Conservation (phyloP, 768 basidiomycete genomes). For the Collybia sordida region DNA sequence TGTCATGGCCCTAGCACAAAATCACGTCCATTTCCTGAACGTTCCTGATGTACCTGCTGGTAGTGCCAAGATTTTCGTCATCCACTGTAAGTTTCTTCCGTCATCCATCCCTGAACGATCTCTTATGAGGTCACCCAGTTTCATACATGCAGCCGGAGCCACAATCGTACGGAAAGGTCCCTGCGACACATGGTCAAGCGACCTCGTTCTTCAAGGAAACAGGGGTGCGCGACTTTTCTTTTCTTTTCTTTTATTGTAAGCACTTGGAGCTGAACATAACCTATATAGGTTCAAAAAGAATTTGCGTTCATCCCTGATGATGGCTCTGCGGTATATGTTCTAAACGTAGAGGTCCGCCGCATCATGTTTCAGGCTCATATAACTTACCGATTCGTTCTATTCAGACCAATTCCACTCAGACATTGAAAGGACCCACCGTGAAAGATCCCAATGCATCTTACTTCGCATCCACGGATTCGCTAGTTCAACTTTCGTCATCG, state of each 20-base stretch:
- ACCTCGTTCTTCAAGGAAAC: conserved; percentile 64
- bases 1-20: conserved; percentile 80
- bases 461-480: conserved; percentile 57
- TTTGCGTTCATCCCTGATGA: conserved; percentile 80
- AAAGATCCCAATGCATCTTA: conserved; percentile 64
- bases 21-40: conserved; percentile 83
- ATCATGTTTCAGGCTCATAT: not conserved
- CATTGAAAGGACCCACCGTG: conserved; percentile 54
- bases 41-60: conserved; percentile 69
- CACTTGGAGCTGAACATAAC: no score
- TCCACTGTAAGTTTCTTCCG: conserved; percentile 65
- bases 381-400: not conserved
- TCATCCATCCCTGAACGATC: not conserved
- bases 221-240: conserved; percentile 50
- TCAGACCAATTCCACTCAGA: conserved; percentile 64
- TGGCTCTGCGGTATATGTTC: conserved; percentile 65
- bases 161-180: conserved; percentile 69
- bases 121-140: conserved; percentile 40
- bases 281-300: conserved; percentile 58
- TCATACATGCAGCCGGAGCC: conserved; percentile 76
- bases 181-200: conserved; percentile 65
- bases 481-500: conserved; percentile 66
- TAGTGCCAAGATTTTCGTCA: conserved; percentile 76
- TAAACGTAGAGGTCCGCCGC: conserved; percentile 60
- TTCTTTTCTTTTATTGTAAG: conserved; percentile 14